These are phyloP conservation scores for Umbelopsis sp. DNA, from an alignment of 371 early-diverging fungal species.

Conservation along the genomic window DNA sequence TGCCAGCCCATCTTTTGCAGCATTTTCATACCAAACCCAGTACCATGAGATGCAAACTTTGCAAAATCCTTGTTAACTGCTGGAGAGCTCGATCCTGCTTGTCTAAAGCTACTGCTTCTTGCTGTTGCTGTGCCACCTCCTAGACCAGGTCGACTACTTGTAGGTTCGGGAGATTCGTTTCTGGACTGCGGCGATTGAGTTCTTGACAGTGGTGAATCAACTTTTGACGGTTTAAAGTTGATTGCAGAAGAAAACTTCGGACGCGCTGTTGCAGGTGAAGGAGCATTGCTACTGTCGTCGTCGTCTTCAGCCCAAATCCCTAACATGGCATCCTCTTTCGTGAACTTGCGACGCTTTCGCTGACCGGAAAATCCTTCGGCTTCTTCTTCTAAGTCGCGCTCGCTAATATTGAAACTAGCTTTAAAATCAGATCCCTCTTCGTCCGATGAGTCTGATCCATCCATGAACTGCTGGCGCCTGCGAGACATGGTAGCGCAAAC, in stretches of 20 bases:
- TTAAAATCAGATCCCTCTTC: conserved; percentile 37
- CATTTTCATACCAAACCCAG: conserved; percentile 79
- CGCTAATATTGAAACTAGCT: conserved; percentile 45
- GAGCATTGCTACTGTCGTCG: conserved; percentile 21
- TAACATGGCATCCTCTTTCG: conserved; percentile 45
- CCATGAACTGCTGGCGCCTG: conserved; percentile 44
- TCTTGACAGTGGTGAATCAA: conserved; percentile 19
- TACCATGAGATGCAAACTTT: conserved; percentile 72
- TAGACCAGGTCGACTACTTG: background rate
- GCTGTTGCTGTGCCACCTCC: background rate
- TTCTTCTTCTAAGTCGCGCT: conserved; percentile 48
- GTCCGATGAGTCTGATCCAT: conserved; percentile 51
- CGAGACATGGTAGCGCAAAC: conserved; percentile 12
- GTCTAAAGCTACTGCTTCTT: conserved; percentile 1
- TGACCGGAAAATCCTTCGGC: conserved; percentile 41
- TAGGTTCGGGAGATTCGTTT: conserved; percentile 7
- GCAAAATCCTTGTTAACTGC: conserved; percentile 76
- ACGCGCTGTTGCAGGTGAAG: background rate
- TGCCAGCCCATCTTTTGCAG: conserved; percentile 87
- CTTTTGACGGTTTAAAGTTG: background rate
- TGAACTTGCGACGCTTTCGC: conserved; percentile 28
- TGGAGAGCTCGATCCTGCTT: conserved; percentile 28
- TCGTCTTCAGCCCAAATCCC: conserved; percentile 44
- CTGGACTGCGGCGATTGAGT: conserved; percentile 18
- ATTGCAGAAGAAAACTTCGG: conserved; percentile 11